A percentile compares a stretch with the other conserved stretches of the same genome.
These are phyloP conservation scores for Staphylotrichum longicolle DNA, from an alignment of 495 filamentous ascomycete species.

Conservation along the genomic window DNA sequence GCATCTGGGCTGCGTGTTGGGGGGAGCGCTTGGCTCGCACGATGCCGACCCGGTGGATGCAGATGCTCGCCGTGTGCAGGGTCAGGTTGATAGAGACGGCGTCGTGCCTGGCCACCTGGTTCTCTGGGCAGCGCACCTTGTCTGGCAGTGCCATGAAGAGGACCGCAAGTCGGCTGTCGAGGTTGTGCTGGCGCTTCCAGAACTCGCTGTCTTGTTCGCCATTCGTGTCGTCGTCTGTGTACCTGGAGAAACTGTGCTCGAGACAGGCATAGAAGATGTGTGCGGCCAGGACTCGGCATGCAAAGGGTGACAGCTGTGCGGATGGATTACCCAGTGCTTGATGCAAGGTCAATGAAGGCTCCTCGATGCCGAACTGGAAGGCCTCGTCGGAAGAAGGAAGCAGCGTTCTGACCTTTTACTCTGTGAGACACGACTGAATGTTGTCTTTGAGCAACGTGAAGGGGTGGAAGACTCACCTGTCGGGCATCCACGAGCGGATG, in stretches of 20 bases:
- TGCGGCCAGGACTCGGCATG: slow-evolving; percentile 11
- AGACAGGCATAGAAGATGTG: slow-evolving; percentile 13
- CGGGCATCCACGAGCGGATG: slow-evolving; percentile 11
- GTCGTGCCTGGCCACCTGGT: not conserved
- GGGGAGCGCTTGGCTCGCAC: not conserved
- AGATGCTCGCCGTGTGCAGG: slow-evolving; percentile 17
- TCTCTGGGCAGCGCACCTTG: slow-evolving; percentile 10
- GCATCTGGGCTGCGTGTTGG: not conserved
- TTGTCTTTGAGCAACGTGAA: not conserved
- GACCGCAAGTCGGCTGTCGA: slow-evolving; percentile 10
- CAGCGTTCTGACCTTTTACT: slow-evolving; percentile 6
- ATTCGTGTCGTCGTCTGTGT: not conserved
- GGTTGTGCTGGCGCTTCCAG: slow-evolving; percentile 12
- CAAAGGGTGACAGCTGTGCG: not conserved
- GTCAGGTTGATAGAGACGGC: slow-evolving; percentile 14
- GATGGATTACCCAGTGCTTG: not conserved
- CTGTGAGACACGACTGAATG: slow-evolving; percentile 2
- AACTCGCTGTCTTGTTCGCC: slow-evolving; percentile 8
- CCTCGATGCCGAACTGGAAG: slow-evolving; percentile 8
- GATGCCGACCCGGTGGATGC: slow-evolving; percentile 14
- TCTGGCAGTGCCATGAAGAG: slow-evolving; percentile 15
- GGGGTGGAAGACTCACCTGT: slow-evolving; percentile 12
- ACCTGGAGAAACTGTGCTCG: slow-evolving; percentile 7
- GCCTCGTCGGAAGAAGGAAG: slow-evolving; percentile 20
- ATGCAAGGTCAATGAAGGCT: slow-evolving; percentile 1